Base-by-base conservation (phyloP, 352 stramenopile genomes). In the Detonula confervacea region DNA sequence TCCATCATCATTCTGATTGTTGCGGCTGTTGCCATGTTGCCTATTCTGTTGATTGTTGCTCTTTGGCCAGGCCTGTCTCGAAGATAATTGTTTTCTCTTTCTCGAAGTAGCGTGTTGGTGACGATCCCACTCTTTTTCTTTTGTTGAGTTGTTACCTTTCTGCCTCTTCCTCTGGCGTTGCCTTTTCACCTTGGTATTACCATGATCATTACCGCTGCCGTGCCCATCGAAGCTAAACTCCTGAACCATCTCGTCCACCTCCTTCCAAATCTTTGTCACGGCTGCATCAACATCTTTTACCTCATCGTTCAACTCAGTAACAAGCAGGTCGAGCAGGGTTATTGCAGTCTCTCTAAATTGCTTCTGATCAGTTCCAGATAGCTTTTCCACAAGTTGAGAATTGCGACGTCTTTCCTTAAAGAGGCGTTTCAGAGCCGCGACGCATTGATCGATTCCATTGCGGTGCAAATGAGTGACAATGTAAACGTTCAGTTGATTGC, bases 101-200 rank as follows among this genome's bases (percentile, higher is more conserved):
- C 39, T 59, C 33, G 63, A 80, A 33, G 77, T 63, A 57, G 37
- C 30, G 8, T 77, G 70, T 37, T 67, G 77, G 46, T 80, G 69
- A 72, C 12, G 61, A 73, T 77, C 70, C 55, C 47, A 65, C 11
- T 84, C 51, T 47, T 63, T 68, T 12, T 66, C 49, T 24, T 39
- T 33, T 52, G 42, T 25, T n/a, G n/a, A n/a, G n/a, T n/a, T n/a
- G n/a, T n/a, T n/a, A n/a, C 27, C 22, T 57, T 47, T 18, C n/a
- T n/a, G n/a, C n/a, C n/a, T 55, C 12, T 61, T 74, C 27, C n/a
- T 46, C 27, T 24, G 25, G 8, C 0, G 51, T 24, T 56, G 33
- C 24, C 3, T 16, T 12, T 22, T 51, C 39, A 16, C 11, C 46
- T 46, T 47, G 29, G n/a, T 11, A 65, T 78, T 37, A 24, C 35